Evolutionary conservation across 768 basidiomycete species (phyloP).

Genomic region (Filobasidium floriforme): DNA sequence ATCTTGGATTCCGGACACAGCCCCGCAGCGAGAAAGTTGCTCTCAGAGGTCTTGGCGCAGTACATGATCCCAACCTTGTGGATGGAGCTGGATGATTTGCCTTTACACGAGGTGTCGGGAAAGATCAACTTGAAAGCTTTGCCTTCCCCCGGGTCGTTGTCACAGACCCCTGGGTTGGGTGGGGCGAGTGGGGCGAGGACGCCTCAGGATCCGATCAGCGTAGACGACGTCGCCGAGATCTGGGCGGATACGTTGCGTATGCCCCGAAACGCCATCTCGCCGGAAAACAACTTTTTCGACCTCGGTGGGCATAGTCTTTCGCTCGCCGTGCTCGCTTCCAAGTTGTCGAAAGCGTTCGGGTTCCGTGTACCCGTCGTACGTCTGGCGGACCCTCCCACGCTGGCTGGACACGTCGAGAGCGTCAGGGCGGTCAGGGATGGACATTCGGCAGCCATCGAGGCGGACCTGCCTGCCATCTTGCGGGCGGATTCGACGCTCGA

Average conservation of each 20-base stretch:
- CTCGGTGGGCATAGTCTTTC: conserved; percentile 22
- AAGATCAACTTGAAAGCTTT: conserved; percentile 25
- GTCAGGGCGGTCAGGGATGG: conserved; percentile 19
- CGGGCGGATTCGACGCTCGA: conserved; percentile 15
- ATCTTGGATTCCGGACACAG: conserved; percentile 21
- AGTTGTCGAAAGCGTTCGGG: conserved; percentile 21
- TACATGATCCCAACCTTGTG: conserved; percentile 23
- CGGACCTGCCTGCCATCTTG: conserved; percentile 22
- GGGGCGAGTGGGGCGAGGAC: background rate
- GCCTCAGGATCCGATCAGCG: conserved; percentile 9
- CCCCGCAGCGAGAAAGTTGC: conserved; percentile 15
- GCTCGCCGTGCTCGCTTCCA: conserved; percentile 19
- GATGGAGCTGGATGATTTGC: conserved; percentile 22
- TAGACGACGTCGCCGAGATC: conserved; percentile 9
- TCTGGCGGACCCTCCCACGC: conserved; percentile 20
- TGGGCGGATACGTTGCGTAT: conserved; percentile 24
- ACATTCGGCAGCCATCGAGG: conserved; percentile 17
- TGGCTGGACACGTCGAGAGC: conserved; percentile 16
- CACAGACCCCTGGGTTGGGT: background rate
- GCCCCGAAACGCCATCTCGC: conserved; percentile 16
- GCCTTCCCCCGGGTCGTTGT: conserved; percentile 13
- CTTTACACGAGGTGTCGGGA: conserved; percentile 21
- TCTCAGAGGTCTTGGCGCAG: conserved; percentile 10
- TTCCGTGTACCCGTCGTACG: conserved; percentile 23
- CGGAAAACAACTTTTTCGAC: conserved; percentile 23